A percentile compares a stretch with the other conserved stretches of the same genome.
phyloP scores from a whole-genome alignment of 163 green algal species.

The Prototheca cutis region DNA sequence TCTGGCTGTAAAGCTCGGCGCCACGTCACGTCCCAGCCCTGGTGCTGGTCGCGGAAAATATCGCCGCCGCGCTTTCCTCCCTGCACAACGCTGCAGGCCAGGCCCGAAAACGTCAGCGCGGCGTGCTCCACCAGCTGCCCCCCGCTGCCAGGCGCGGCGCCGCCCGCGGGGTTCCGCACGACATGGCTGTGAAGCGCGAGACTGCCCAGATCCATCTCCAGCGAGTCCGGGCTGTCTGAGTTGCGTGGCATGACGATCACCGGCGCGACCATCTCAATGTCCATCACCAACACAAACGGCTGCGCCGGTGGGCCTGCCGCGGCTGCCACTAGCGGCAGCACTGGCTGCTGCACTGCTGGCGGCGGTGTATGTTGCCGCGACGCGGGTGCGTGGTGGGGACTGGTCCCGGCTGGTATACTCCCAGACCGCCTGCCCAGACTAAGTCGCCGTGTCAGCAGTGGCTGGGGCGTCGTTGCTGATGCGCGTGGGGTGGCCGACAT shows the following conservation, averaged over 20 bases:
- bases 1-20: conserved; percentile 15
- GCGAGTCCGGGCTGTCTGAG: conserved; percentile 31
- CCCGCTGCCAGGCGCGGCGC: background rate
- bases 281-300: conserved; percentile 50
- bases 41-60: conserved; percentile 55
- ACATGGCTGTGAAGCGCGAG: conserved; percentile 47
- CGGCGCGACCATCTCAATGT: conserved; percentile 60
- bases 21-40: conserved; percentile 33
- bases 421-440: no score
- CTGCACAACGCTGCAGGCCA: conserved; percentile 18
- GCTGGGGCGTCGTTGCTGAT: no score
- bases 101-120: conserved; percentile 25
- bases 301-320: conserved; percentile 10
- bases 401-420: no score
- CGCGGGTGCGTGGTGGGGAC: no score
- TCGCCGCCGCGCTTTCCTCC: conserved; percentile 37
- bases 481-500: no score
- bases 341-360: no score
- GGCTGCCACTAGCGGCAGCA: no score
- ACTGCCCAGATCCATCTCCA: conserved; percentile 61
- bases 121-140: conserved; percentile 33
- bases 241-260: conserved; percentile 60
- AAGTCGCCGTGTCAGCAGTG: no score
- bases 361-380: no score
- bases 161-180: conserved; percentile 10